Evolutionary conservation across 2,329 filamentous ascomycete genomes (phyloP), one percentile per base, ranked within the genome.

Genomic region (Xylariomycetidae sp.): DNA sequence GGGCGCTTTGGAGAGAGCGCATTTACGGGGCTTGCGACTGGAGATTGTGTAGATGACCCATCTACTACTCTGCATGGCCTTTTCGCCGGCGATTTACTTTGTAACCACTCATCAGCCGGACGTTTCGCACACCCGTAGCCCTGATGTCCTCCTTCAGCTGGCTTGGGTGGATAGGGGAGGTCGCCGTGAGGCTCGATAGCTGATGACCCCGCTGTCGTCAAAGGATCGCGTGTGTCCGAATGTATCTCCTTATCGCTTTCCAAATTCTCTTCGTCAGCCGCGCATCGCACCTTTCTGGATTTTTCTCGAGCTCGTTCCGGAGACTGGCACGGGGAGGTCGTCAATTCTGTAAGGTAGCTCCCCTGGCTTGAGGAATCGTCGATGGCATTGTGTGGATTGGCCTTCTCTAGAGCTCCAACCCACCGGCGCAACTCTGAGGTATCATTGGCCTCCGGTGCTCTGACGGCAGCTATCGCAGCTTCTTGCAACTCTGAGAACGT

Each of bases 401-500:
- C 67, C 16, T 59, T 54, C 41, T 81, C 72, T n/a, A 87, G 55
- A 29, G 66, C 72, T 7, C 67, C 65, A 17, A 78, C 67, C 79
- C 81, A 85, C 8, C 65, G 53, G 1, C 69, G 58, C 37, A 77
- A 70, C 45, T 85, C 77, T 37, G 81, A 70, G 17, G 67, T 74
- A 35, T 81, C 68, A 6, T 75, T 70, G 10, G 71, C 57, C 1
- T 57, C 56, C 0, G 71, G 64, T 3, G 63, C 53, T 20, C 64
- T 66, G 13, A 63, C 68, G 13, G 80, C 76, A 19, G 72, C 62
- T 19, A 65, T 56, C 0, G 84, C 86, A 50, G 85, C 66, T 5
- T 68, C 53, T 45, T 89, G 82, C 3, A 95, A 63, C 33, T 87
- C 79, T 1, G 70, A 58, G 42, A 89, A 85, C 0, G 78, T 76